These are phyloP conservation scores for Salix arbutifolia DNA, from an alignment of 345 rosid species.

Conservation along the genomic window DNA sequence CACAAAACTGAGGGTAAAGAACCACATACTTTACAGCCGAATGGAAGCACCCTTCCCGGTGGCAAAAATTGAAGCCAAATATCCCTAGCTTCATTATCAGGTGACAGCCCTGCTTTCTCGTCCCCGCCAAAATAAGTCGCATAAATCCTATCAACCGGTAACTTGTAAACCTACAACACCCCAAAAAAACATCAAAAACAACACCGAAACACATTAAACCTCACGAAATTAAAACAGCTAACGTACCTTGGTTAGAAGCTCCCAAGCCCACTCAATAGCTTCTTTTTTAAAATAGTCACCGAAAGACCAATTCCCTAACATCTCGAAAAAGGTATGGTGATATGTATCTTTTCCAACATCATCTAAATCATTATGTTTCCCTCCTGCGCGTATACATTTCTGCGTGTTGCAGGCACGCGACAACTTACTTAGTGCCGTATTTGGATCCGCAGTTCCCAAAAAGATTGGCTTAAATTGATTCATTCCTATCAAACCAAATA, in stretches of 20 bases:
- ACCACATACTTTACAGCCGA: conserved; percentile 78
- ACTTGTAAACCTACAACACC: conserved; percentile 53
- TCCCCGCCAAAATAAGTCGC: conserved; percentile 99
- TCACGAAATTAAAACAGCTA: background rate
- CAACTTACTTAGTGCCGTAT: conserved; percentile 65
- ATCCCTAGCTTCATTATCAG: conserved; percentile 84
- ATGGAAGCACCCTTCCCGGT: conserved; percentile 69
- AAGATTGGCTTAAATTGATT: conserved; percentile 93
- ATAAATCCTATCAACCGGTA: conserved; percentile 73
- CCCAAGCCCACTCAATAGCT: conserved; percentile 98
- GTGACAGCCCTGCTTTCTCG: conserved; percentile 76
- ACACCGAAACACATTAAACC: background rate
- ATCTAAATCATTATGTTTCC: conserved; percentile 94
- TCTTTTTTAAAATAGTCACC: conserved; percentile 95
- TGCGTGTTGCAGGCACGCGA: conserved; percentile 84
- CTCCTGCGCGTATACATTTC: conserved; percentile 97
- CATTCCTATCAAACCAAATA: conserved; percentile 52
- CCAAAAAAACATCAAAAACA: background rate
- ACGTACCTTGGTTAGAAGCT: conserved; percentile 69
- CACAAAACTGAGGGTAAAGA: background rate
- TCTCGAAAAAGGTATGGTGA: conserved; percentile 98
- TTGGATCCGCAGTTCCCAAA: conserved; percentile 85
- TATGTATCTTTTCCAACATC: conserved; percentile 98
- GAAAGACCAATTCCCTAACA: conserved; percentile 98
- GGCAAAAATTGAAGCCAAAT: conserved; percentile 81